A percentile compares a stretch with the other conserved stretches of the same genome.
Evolutionary conservation across 148 eudicot genomes (phyloP).

Genomic region (Fagopyrum tataricum): DNA sequence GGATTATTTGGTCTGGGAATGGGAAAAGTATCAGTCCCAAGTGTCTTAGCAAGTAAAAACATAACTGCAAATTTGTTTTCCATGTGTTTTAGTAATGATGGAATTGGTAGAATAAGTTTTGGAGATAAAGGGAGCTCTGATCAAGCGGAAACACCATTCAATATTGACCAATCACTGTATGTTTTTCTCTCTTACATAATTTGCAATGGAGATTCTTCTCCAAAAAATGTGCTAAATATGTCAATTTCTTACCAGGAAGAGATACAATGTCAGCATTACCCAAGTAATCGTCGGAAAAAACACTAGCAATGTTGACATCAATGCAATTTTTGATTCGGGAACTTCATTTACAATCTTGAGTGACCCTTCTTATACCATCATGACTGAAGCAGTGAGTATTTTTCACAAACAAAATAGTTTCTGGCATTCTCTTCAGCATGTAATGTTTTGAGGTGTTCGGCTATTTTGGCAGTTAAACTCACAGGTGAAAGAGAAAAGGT

Average conservation of each 20-base stretch:
- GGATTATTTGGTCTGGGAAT: constrained; percentile 90
- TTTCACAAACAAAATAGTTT: neutral
- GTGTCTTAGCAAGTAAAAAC: constrained; percentile 56
- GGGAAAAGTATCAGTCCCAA: constrained; percentile 64
- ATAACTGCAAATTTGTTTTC: constrained; percentile 76
- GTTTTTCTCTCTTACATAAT: neutral
- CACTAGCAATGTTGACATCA: constrained; percentile 32
- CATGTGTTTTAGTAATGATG: constrained; percentile 73
- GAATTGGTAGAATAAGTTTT: constrained; percentile 67
- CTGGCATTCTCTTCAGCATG: neutral
- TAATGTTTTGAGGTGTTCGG: constrained; percentile 3
- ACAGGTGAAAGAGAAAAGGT: constrained; percentile 40
- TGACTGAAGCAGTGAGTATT: constrained; percentile 51
- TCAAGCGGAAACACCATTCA: constrained; percentile 66
- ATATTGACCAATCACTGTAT: constrained; percentile 38
- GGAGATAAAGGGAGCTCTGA: constrained; percentile 77
- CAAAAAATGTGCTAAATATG: neutral
- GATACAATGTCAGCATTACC: constrained; percentile 61
- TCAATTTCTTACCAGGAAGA: constrained; percentile 44
- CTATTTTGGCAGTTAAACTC: constrained; percentile 35
- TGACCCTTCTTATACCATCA: constrained; percentile 60
- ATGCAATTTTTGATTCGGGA: constrained; percentile 81
- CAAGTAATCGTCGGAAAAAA: constrained; percentile 51
- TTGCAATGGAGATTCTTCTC: neutral
- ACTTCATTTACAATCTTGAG: constrained; percentile 76